These are phyloP conservation scores for Auricularia heimuer DNA, from an alignment of 768 basidiomycete genomes.

Conservation along the genomic window DNA sequence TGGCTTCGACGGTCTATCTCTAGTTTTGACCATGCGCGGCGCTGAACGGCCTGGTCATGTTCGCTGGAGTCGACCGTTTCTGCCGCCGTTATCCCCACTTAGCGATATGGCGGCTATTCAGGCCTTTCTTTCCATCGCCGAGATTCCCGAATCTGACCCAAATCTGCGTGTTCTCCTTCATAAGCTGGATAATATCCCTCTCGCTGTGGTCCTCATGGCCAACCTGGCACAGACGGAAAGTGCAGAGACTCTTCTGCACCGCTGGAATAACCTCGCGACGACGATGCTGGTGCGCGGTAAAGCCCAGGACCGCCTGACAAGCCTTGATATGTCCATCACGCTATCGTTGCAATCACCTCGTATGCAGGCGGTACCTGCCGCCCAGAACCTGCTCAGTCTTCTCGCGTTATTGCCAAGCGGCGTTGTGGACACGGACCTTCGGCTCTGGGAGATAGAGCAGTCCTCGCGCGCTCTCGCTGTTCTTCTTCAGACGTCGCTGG, in stretches of 20 bases:
- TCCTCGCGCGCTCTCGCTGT: conserved; percentile 8
- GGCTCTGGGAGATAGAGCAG: conserved; percentile 9
- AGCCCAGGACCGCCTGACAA: conserved; percentile 3
- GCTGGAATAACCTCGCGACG: conserved; percentile 6
- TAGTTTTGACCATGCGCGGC: conserved; percentile 17
- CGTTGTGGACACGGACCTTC: conserved; percentile 8
- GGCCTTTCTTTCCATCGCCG: conserved; percentile 14
- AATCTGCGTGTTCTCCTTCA: conserved; percentile 12
- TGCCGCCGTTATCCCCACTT: conserved; percentile 13
- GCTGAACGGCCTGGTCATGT: conserved; percentile 14
- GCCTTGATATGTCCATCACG: conserved; percentile 15
- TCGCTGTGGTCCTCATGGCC: conserved; percentile 26
- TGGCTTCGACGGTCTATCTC: conserved; percentile 15
- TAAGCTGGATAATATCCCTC: conserved; percentile 16
- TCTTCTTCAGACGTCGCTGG: conserved; percentile 14
- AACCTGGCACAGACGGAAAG: conserved; percentile 10
- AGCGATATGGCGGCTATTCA: conserved; percentile 12
- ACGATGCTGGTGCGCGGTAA: conserved; percentile 4
- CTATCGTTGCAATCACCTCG: conserved; percentile 15
- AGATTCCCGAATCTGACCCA: conserved; percentile 14
- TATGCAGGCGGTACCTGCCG: conserved; percentile 13
- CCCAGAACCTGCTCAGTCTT: conserved; percentile 15
- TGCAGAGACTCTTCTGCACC: conserved; percentile 3
- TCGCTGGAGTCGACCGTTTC: conserved; percentile 14
- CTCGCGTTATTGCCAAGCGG: conserved; percentile 20